These are phyloP conservation scores for Wickerhamiella pararugosa DNA, from an alignment of 1,139 yeast genomes.

Conservation along the genomic window DNA sequence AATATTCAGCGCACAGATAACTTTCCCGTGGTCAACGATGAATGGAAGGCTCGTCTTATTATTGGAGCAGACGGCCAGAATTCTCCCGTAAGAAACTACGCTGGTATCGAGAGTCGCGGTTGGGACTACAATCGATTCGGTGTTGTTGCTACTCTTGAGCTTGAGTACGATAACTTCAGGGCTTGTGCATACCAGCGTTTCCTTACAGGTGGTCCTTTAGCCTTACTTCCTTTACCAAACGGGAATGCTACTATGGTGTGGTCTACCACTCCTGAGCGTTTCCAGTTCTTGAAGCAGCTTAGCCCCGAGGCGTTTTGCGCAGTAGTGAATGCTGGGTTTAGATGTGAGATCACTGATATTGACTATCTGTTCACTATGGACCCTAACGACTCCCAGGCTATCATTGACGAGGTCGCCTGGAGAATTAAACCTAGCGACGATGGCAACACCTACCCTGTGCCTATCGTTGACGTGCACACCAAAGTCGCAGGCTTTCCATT, in stretches of 20 bases:
- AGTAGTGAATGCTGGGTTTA: slow-evolving; percentile 74
- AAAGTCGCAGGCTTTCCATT: slow-evolving; percentile 79
- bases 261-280: slow-evolving; percentile 72
- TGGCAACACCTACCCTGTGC: slow-evolving; percentile 49
- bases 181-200: slow-evolving; percentile 87
- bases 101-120: slow-evolving; percentile 74
- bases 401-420: slow-evolving; percentile 60
- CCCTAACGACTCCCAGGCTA: slow-evolving; percentile 28
- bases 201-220: slow-evolving; percentile 74
- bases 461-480: slow-evolving; percentile 40
- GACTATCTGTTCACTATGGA: slow-evolving; percentile 42
- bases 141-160: slow-evolving; percentile 71
- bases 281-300: slow-evolving; percentile 44
- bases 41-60: slow-evolving; percentile 54
- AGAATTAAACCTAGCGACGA: slow-evolving; percentile 31
- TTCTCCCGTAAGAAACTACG: slow-evolving; percentile 77
- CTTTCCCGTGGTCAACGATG: slow-evolving; percentile 69
- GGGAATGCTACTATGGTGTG: slow-evolving; percentile 84
- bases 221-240: slow-evolving; percentile 74
- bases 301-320: slow-evolving; percentile 49
- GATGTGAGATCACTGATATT: slow-evolving; percentile 63
- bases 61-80: slow-evolving; percentile 96
- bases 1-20: slow-evolving; percentile 24
- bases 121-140: slow-evolving; percentile 88
- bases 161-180: slow-evolving; percentile 57